These are phyloP conservation scores for Linum usitatissimum DNA, from an alignment of 345 rosid genomes.

Conservation along the genomic window DNA sequence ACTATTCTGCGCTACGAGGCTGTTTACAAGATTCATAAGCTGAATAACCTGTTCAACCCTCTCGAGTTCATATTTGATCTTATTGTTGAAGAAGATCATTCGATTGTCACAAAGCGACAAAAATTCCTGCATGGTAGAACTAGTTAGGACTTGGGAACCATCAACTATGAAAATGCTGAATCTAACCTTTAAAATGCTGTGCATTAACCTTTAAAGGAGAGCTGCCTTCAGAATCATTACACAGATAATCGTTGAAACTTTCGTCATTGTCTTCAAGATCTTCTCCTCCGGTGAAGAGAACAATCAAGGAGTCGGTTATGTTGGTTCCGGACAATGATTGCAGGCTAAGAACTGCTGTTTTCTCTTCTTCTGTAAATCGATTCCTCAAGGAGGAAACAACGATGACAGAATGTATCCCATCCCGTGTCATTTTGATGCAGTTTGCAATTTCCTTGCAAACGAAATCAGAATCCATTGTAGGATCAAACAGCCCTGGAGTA, in stretches of 20 bases:
- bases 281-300: slow-evolving; percentile 89
- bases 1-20: background rate
- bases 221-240: slow-evolving; percentile 26
- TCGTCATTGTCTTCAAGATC: slow-evolving; percentile 74
- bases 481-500: slow-evolving; percentile 84
- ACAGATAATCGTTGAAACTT: slow-evolving; percentile 63
- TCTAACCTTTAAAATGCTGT: too few relatives aligned
- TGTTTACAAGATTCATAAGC: background rate
- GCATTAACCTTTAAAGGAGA: slow-evolving; percentile 61
- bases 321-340: slow-evolving; percentile 67
- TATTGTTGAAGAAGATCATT: background rate
- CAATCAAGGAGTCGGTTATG: slow-evolving; percentile 64
- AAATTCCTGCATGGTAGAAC: background rate
- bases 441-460: slow-evolving; percentile 79
- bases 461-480: slow-evolving; percentile 49
- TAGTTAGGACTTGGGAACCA: background rate
- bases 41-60: background rate
- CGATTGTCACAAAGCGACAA: background rate
- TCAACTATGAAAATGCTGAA: too few relatives aligned
- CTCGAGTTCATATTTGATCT: background rate
- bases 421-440: slow-evolving; percentile 72
- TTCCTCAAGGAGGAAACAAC: slow-evolving; percentile 60
- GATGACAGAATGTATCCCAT: slow-evolving; percentile 74
- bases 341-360: slow-evolving; percentile 51
- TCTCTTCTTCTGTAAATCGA: slow-evolving; percentile 65